A percentile compares a stretch with the other conserved stretches of the same genome.
Evolutionary conservation across 225 moss, liverwort and hornwort genomes (phyloP).

Genomic region (Asterella californica): DNA sequence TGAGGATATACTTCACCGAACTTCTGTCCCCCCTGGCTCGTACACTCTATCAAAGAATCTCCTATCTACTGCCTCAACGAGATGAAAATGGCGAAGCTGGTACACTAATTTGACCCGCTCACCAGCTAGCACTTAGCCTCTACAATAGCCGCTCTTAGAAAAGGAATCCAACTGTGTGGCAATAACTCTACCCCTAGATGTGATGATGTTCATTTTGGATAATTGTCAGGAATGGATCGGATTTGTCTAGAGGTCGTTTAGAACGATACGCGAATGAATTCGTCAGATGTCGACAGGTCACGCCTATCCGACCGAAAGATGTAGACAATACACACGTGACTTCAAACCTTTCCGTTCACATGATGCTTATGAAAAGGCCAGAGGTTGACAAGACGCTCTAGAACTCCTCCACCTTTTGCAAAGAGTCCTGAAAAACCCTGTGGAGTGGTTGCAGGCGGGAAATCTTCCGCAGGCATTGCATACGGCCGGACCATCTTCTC

Average conservation of each 20-base stretch:
- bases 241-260: constrained; percentile 2
- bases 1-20: not conserved
- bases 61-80: constrained; percentile 4
- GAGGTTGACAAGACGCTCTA: constrained; percentile 96
- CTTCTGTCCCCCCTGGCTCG: not conserved
- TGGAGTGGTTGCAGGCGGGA: constrained; percentile 93
- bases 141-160: not conserved
- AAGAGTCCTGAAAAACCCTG: constrained; percentile 98
- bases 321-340: constrained; percentile 4
- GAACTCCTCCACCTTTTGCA: constrained; percentile 99
- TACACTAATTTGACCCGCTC: not conserved
- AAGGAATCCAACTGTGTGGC: not conserved
- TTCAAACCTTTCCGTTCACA: constrained; percentile 45
- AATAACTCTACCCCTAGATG: not conserved
- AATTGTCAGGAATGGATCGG: not conserved
- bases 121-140: not conserved
- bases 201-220: not conserved
- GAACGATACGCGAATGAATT: not conserved
- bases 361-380: constrained; percentile 94
- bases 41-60: not conserved
- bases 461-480: constrained; percentile 99
- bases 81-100: not conserved
- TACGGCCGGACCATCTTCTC: constrained; percentile 94
- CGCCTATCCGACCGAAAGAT: not conserved
- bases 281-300: constrained; percentile 2